Percentiles rank a stretch among this genome's conserved stretches.
Conservation (phyloP, 1,284 basidiomycete genomes). For the Rugosomyces carneus region DNA sequence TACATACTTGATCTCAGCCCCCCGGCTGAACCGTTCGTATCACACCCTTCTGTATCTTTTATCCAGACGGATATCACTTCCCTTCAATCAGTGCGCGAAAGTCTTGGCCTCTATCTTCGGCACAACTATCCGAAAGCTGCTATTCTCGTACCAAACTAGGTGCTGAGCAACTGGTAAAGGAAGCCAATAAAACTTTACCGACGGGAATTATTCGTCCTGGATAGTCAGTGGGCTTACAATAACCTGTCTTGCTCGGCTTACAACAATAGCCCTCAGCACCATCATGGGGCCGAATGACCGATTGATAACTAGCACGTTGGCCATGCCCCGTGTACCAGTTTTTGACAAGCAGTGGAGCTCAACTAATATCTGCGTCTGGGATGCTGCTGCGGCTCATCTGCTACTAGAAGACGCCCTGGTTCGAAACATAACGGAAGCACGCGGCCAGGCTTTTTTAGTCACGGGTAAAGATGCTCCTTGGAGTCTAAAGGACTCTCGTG, state of each 20-base stretch:
- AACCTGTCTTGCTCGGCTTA: neutral
- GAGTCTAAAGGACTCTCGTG: conserved; percentile 23
- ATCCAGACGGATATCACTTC: conserved; percentile 27
- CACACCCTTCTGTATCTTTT: conserved; percentile 25
- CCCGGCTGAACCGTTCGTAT: conserved; percentile 18
- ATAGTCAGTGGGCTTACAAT: conserved; percentile 22
- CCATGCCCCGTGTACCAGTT: conserved; percentile 23
- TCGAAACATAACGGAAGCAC: conserved; percentile 19
- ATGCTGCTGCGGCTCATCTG: conserved; percentile 29
- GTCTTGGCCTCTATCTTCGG: conserved; percentile 15
- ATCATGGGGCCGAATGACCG: conserved; percentile 30
- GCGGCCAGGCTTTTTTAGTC: conserved; percentile 28
- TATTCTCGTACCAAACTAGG: conserved; percentile 26
- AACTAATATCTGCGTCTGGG: conserved; percentile 30
- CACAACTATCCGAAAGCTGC: conserved; percentile 18
- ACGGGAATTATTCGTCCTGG: conserved; percentile 28
- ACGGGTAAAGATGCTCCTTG: conserved; percentile 24
- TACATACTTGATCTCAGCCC: conserved; percentile 28
- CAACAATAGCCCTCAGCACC: conserved; percentile 18
- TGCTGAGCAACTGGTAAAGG: conserved; percentile 26
- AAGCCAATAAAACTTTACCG: conserved; percentile 22
- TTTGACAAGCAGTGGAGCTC: conserved; percentile 26
- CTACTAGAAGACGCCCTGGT: conserved; percentile 25
- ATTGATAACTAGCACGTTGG: conserved; percentile 25
- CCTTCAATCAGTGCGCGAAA: conserved; percentile 21